Conservation (phyloP, 164 flowering plant species). For the Buxus sempervirens region DNA sequence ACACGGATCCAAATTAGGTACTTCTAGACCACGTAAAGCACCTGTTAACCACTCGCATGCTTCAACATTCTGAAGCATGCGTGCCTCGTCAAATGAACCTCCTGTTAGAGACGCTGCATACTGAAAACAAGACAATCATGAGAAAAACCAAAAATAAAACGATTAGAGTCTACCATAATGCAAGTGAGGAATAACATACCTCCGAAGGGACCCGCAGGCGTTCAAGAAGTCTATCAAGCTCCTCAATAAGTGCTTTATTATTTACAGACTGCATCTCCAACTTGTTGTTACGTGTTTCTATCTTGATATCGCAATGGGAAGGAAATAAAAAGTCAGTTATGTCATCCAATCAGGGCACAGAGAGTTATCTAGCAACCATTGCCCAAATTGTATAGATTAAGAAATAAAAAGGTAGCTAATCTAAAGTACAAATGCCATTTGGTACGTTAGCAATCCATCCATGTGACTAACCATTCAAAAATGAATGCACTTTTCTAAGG, state of each 20-base stretch:
- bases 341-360: neutral
- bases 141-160: constrained; percentile 5
- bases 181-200: constrained; percentile 39
- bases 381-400: neutral
- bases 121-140: constrained; percentile 41
- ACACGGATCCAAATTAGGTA: constrained; percentile 70
- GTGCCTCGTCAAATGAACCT: constrained; percentile 92
- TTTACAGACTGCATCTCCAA: constrained; percentile 98
- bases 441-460: neutral
- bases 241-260: constrained; percentile 78
- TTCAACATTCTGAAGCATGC: constrained; percentile 85
- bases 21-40: constrained; percentile 73
- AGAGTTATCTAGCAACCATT: neutral
- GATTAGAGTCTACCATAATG: neutral
- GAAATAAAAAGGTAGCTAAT: constrained; percentile 4
- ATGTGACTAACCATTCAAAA: neutral
- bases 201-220: constrained; percentile 85
- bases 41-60: constrained; percentile 95
- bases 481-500: neutral
- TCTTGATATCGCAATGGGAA: constrained; percentile 42
- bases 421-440: neutral
- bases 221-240: constrained; percentile 92
- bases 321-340: neutral
- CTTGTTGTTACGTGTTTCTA: constrained; percentile 95
- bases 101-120: constrained; percentile 84